Base-by-base conservation (phyloP, 805 yeast species). In the Pichia eremophila region DNA sequence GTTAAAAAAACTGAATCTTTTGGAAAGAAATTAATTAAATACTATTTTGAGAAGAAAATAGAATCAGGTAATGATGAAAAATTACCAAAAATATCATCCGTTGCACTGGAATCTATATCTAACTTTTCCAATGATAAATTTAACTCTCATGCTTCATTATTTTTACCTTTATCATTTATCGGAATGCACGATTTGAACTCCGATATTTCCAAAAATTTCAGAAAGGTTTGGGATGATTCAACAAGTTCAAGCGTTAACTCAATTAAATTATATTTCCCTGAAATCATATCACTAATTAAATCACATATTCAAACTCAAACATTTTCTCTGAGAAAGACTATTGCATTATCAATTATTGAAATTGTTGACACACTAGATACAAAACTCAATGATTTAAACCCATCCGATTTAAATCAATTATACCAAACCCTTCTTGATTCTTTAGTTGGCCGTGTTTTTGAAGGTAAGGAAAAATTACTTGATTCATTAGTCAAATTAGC, bases 361-460 rank as follows among this genome's bases (percentile, higher is more conserved):
- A 74, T 85, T 10, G 72, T 83, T 50, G 68, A 70, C 45, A 66
- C 71, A 4, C 62, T 82, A 35, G 72, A 67, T 10, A 47, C 45
- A 10, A 58, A 57, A 29, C 49, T 60, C 10, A 45, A 48, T 19
- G 54, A 50, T 27, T 43, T 53, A n/a, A 40, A 57, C 40, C 46
- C 53, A 8, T 19, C 49, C 3, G 46, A 58, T 32, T 44, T 62
- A 15, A 28, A 60, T 5, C 59, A 57, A n/a, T 60, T 87, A 17
- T 76, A 85, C 49, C 64, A 68, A 0, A 67, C 79, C 8, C 67
- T 87, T 41, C 60, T 85, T 17, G 73, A 72, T 29, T 78, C 95
- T 0, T 71, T 81, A 47, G 70, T 73, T 47, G 96, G 96, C 1
- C 77, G 95, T 50, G 76, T 91, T 10, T 91, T 96, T 93, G 72